phyloP scores from a whole-genome alignment of 306 rosid species.

The Dryas octopetala region DNA sequence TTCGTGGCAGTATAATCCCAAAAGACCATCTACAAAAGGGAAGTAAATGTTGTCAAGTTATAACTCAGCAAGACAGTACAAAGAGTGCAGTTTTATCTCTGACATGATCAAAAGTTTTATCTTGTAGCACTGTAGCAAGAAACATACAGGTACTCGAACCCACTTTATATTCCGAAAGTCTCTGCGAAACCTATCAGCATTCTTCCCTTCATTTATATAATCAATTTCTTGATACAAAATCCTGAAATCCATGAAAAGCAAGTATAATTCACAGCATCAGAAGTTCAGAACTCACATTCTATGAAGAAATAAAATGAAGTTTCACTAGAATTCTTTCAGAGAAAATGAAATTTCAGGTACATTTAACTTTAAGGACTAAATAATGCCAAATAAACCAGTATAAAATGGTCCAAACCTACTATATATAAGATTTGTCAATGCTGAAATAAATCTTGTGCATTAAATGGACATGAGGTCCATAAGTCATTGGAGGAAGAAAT shows the following conservation, averaged over 20 bases:
- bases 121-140: constrained; percentile 36
- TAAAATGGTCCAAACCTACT: not conserved
- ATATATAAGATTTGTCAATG: not conserved
- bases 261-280: constrained; percentile 8
- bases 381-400: not conserved
- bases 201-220: constrained; percentile 87
- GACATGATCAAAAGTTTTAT: constrained; percentile 13
- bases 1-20: constrained; percentile 93
- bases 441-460: not conserved
- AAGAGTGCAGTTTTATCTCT: not conserved
- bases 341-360: not conserved
- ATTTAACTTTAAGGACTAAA: not conserved
- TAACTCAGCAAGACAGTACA: not conserved
- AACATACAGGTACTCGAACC: constrained; percentile 94
- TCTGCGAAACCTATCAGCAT: constrained; percentile 80
- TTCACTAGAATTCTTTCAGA: not conserved
- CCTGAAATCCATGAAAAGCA: constrained; percentile 40
- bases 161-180: constrained; percentile 88
- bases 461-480: not conserved
- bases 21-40: constrained; percentile 57
- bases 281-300: constrained; percentile 17
- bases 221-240: constrained; percentile 92
- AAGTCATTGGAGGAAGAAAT: not conserved
- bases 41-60: constrained; percentile 8
- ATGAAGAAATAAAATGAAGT: not conserved